Conservation (phyloP, 2,329 filamentous ascomycete genomes). For the Mariannaea sp. region DNA sequence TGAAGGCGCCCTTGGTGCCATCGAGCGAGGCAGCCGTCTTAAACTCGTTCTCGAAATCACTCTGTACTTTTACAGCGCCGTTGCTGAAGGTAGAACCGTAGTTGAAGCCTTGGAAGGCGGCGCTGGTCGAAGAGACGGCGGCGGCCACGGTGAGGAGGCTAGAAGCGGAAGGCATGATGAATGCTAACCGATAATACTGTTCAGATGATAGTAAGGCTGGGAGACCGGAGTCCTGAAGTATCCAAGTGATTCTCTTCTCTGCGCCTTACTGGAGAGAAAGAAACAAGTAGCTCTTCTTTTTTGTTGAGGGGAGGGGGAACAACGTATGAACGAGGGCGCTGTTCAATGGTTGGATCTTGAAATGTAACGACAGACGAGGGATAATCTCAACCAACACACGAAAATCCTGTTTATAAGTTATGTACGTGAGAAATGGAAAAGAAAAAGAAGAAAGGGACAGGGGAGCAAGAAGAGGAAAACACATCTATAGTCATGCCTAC, state of each 20-base stretch:
- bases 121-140: conserved; percentile 42
- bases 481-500: conserved; percentile 24
- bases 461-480: conserved; percentile 18
- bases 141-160: conserved; percentile 44
- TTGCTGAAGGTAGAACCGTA: conserved; percentile 68
- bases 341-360: conserved; percentile 5
- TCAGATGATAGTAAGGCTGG: neutral
- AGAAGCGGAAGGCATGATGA: conserved; percentile 41
- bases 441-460: neutral
- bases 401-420: neutral
- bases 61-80: conserved; percentile 61
- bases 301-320: no score
- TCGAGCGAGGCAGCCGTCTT: conserved; percentile 65
- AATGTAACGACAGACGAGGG: conserved; percentile 3
- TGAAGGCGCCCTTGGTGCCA: conserved; percentile 67
- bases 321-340: conserved; percentile 26
- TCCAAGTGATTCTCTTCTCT: neutral
- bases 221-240: conserved; percentile 10
- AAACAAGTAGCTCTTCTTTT: neutral
- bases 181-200: neutral
- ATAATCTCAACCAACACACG: conserved; percentile 3
- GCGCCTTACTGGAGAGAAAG: no score
- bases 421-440: neutral
- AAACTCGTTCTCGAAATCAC: conserved; percentile 74
- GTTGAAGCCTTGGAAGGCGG: conserved; percentile 70